Evolutionary conservation across 225 moss, liverwort and hornwort genomes (phyloP), one percentile per base, ranked within the genome.

Genomic region (Marchantia paleacea): DNA sequence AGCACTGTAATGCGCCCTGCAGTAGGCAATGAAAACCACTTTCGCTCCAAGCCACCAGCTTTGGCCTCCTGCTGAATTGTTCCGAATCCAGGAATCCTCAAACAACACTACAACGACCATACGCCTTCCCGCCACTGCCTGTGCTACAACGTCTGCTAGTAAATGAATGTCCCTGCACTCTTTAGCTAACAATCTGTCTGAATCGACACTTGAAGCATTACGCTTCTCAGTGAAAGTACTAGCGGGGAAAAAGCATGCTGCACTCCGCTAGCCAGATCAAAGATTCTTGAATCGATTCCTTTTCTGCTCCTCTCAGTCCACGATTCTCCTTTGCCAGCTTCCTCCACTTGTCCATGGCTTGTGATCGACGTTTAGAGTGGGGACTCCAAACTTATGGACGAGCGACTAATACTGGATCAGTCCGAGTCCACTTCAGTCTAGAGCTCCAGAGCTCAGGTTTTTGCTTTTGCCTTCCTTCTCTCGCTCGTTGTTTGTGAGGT

Each of bases 161-260:
- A 52, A 53, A 54, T 74, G 54, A 54, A 74, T 29, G 74, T 55
- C 53, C 54, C 74, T 74, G 54, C 13, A 74, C 14, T 52, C 26
- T 8, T 52, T 8, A 8, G 25, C 25, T 20, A 53, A 15, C 54
- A 25, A 74, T 55, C 52, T 18, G 63, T 63, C 63, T 63, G 63
- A 63, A 63, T 63, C 20, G 16, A 0, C 19, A 8, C 16, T 20
- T 63, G 16, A 20, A 20, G 22, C 9, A 8, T 18, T 14, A 18
- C 16, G 20, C 16, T 63, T 63, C 63, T 20, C 9, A 63, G 63
- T 18, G 63, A 20, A 8, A 63, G 63, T 63, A 63, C 55, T 11
- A 5, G 11, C 11, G 10, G 16, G 16, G 63, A 24, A 63, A 63
- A 63, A 63, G 63, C 22, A 2, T 63, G 63, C 10, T 63, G 55